Evolutionary conservation across 2,329 filamentous ascomycete genomes (phyloP).

Genomic region (Sporothrix phasma): DNA sequence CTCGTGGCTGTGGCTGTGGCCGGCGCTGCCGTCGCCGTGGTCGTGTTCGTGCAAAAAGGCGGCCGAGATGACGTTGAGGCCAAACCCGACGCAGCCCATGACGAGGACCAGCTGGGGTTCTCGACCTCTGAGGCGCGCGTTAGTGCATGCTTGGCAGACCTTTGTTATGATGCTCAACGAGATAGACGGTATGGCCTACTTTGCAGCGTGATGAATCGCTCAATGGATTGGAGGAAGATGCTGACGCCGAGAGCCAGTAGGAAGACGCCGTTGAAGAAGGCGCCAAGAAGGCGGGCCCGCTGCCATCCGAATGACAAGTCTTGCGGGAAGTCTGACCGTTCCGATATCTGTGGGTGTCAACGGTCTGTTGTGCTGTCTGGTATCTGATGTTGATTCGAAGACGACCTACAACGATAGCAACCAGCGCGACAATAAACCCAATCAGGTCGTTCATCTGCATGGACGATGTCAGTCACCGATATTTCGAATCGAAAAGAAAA

Average conservation of each 20-base stretch:
- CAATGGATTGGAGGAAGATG: slow-evolving; percentile 63
- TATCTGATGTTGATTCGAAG: too few relatives aligned
- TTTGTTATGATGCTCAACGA: too few relatives aligned
- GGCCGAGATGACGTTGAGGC: slow-evolving; percentile 56
- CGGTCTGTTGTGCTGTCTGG: neutral
- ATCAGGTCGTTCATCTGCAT: slow-evolving; percentile 58
- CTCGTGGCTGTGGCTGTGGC: slow-evolving; percentile 18
- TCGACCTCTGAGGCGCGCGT: slow-evolving; percentile 37
- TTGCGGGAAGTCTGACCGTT: slow-evolving; percentile 45
- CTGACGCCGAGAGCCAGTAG: slow-evolving; percentile 61
- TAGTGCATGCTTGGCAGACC: neutral
- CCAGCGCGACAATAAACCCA: slow-evolving; percentile 56
- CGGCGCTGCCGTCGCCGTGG: slow-evolving; percentile 22
- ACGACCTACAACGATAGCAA: slow-evolving; percentile 49
- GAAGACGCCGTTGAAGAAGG: slow-evolving; percentile 74
- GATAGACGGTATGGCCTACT: too few relatives aligned
- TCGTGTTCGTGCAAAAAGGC: slow-evolving; percentile 45
- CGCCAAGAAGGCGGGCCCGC: slow-evolving; percentile 59
- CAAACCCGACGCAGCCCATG: slow-evolving; percentile 57
- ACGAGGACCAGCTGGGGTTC: slow-evolving; percentile 57
- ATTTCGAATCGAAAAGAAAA: too few relatives aligned
- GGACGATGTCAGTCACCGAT: slow-evolving; percentile 18
- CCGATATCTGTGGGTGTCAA: slow-evolving; percentile 38
- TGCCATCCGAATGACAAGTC: slow-evolving; percentile 67
- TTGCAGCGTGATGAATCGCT: slow-evolving; percentile 53